Percentiles rank a stretch among this genome's conserved stretches.
These are phyloP conservation scores for Bryum argenteum DNA, from an alignment of 225 moss, liverwort and hornwort genomes.

Conservation along the genomic window DNA sequence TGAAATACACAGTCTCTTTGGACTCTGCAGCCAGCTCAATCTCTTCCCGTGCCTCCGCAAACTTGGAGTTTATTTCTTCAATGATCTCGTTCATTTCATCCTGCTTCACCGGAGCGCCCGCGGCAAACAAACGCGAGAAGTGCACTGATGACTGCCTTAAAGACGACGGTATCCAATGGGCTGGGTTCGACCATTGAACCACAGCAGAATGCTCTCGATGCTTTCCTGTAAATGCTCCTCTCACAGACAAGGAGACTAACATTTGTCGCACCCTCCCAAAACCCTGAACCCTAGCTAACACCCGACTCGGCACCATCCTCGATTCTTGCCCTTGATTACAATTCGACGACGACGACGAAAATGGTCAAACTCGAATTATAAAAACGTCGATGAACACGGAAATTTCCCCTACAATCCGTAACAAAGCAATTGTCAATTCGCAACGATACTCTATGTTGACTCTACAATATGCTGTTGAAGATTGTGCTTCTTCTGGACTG, in stretches of 20 bases:
- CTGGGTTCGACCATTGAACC: slow-evolving; percentile 5
- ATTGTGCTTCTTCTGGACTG: not conserved
- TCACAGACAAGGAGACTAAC: slow-evolving; percentile 2
- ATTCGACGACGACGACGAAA: not conserved
- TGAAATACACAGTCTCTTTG: slow-evolving; percentile 70
- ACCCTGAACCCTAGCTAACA: slow-evolving; percentile 28
- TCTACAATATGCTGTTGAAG: not conserved
- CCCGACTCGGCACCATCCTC: slow-evolving; percentile 26
- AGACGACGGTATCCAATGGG: slow-evolving; percentile 13
- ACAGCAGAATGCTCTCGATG: slow-evolving; percentile 8
- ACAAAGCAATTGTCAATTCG: slow-evolving; percentile 21
- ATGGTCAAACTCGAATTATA: not conserved
- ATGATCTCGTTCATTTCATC: slow-evolving; percentile 60
- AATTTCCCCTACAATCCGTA: slow-evolving; percentile 29
- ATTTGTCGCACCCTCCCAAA: slow-evolving; percentile 12
- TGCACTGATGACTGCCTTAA: slow-evolving; percentile 14
- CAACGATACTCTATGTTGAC: not conserved
- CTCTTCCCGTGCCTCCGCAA: slow-evolving; percentile 68
- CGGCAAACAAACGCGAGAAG: slow-evolving; percentile 36
- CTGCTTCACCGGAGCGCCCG: slow-evolving; percentile 48
- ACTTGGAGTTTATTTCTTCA: slow-evolving; percentile 68
- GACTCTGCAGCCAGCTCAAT: slow-evolving; percentile 68
- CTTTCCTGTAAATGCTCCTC: not conserved
- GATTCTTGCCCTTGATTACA: slow-evolving; percentile 17
- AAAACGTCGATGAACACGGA: not conserved